Evolutionary conservation across 208 protist species (phyloP).

Genomic region (Trypanosoma vivax): DNA sequence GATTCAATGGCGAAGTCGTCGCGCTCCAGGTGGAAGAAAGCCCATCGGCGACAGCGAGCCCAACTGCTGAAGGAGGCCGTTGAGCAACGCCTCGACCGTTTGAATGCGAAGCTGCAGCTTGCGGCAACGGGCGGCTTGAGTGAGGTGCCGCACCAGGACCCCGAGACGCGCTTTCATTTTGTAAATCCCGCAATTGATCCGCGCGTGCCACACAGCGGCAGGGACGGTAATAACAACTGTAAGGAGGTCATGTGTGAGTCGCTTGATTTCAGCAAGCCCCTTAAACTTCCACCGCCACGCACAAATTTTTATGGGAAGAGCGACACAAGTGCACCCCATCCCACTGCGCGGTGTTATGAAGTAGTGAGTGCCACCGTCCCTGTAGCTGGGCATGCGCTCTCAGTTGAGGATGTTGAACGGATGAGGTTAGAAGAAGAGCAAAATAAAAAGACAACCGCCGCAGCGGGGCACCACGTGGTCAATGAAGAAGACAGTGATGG

Average conservation of each 20-base stretch:
- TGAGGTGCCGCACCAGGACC: slow-evolving; percentile 57
- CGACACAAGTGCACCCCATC: slow-evolving; percentile 49
- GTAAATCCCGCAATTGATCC: slow-evolving; percentile 59
- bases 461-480: slow-evolving; percentile 7
- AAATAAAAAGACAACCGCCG: slow-evolving; percentile 2
- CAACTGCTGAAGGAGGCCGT: slow-evolving; percentile 34
- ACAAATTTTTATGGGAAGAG: slow-evolving; percentile 67
- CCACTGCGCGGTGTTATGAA: slow-evolving; percentile 49
- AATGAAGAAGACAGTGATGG: slow-evolving; percentile 17
- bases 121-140: slow-evolving; percentile 62
- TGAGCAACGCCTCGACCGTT: slow-evolving; percentile 33
- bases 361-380: slow-evolving; percentile 46
- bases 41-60: slow-evolving; percentile 56
- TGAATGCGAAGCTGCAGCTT: slow-evolving; percentile 67
- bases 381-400: slow-evolving; percentile 55
- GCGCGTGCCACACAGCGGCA: slow-evolving; percentile 50
- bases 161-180: slow-evolving; percentile 79
- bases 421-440: slow-evolving; percentile 6
- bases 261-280: slow-evolving; percentile 60
- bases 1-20: slow-evolving; percentile 70
- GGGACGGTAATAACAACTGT: slow-evolving; percentile 69
- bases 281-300: slow-evolving; percentile 35
- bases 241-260: slow-evolving; percentile 31
- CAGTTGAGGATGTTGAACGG: slow-evolving; percentile 57
- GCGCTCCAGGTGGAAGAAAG: slow-evolving; percentile 84